Percentiles rank a stretch among this genome's conserved stretches.
Conservation (phyloP, 495 filamentous ascomycete genomes). For the Parathielavia hyrcaniae region DNA sequence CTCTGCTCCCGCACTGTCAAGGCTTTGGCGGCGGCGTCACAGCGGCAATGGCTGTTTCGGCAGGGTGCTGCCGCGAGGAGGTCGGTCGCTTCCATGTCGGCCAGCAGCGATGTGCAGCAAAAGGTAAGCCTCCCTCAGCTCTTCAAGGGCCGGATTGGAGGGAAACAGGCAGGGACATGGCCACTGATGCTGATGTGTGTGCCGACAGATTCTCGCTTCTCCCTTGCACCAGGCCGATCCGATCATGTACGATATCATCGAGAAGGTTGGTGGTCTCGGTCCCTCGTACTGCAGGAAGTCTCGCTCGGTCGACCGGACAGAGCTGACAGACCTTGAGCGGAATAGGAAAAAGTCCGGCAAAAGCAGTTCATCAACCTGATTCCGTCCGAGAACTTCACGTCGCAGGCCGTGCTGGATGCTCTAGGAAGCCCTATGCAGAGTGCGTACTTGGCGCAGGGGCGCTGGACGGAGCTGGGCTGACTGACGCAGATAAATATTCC, state of each 20-base stretch:
- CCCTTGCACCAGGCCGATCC: conserved; percentile 81
- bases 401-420: conserved; percentile 92
- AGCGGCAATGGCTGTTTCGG: neutral
- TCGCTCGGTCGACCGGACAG: too few relatives aligned
- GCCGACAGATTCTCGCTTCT: conserved; percentile 64
- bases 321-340: conserved; percentile 11
- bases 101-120: conserved; percentile 55
- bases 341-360: conserved; percentile 86
- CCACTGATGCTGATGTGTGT: neutral
- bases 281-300: neutral
- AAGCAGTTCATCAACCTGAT: conserved; percentile 99
- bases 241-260: conserved; percentile 74
- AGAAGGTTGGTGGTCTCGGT: conserved; percentile 57
- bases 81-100: conserved; percentile 43
- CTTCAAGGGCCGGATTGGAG: neutral
- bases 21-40: conserved; percentile 1
- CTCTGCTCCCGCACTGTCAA: neutral
- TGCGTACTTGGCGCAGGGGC: conserved; percentile 38
- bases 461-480: conserved; percentile 6
- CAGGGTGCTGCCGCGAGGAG: conserved; percentile 11
- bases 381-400: conserved; percentile 98
- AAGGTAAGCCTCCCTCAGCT: conserved; percentile 41
- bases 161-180: conserved; percentile 7
- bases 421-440: conserved; percentile 98
- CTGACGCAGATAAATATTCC: conserved; percentile 83